phyloP scores from a whole-genome alignment of 2,329 filamentous ascomycete species.

The Ophiocordyceps polyrhachis-furcata region DNA sequence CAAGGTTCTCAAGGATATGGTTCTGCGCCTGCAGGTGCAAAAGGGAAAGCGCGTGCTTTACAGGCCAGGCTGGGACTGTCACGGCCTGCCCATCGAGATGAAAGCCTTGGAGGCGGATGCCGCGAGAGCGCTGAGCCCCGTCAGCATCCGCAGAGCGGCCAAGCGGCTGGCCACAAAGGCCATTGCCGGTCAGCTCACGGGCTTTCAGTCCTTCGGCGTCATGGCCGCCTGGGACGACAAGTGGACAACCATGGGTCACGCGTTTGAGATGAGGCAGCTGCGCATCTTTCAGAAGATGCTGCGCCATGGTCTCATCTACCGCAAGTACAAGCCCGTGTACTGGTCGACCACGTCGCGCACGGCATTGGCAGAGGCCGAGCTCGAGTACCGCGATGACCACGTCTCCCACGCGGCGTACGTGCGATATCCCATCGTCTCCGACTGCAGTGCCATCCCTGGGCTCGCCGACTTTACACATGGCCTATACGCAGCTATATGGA shows the following conservation, averaged over 20 bases:
- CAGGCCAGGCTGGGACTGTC: slow-evolving; percentile 91
- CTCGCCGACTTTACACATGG: slow-evolving; percentile 23
- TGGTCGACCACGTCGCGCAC: slow-evolving; percentile 69
- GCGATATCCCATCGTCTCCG: slow-evolving; percentile 48
- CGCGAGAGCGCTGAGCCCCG: slow-evolving; percentile 25
- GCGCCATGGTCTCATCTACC: slow-evolving; percentile 53
- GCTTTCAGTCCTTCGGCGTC: slow-evolving; percentile 54
- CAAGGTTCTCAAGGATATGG: slow-evolving; percentile 92
- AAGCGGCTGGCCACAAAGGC: slow-evolving; percentile 48
- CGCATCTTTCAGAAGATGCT: slow-evolving; percentile 60
- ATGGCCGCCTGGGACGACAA: slow-evolving; percentile 65
- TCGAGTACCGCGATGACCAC: slow-evolving; percentile 67
- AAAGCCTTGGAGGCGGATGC: slow-evolving; percentile 56
- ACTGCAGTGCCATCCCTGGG: slow-evolving; percentile 12
- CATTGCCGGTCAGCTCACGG: slow-evolving; percentile 52
- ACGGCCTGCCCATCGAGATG: slow-evolving; percentile 90
- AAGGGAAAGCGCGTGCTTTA: slow-evolving; percentile 56
- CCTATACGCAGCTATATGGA: slow-evolving; percentile 85
- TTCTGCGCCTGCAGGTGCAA: slow-evolving; percentile 62
- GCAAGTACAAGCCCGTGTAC: slow-evolving; percentile 67
- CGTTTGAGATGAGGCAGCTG: slow-evolving; percentile 58
- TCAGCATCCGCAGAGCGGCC: slow-evolving; percentile 46
- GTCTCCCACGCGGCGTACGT: slow-evolving; percentile 59
- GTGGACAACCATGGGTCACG: slow-evolving; percentile 64
- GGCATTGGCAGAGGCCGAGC: slow-evolving; percentile 65